Evolutionary conservation across 345 rosid species (phyloP).

Genomic region (Nephelium lappaceum): DNA sequence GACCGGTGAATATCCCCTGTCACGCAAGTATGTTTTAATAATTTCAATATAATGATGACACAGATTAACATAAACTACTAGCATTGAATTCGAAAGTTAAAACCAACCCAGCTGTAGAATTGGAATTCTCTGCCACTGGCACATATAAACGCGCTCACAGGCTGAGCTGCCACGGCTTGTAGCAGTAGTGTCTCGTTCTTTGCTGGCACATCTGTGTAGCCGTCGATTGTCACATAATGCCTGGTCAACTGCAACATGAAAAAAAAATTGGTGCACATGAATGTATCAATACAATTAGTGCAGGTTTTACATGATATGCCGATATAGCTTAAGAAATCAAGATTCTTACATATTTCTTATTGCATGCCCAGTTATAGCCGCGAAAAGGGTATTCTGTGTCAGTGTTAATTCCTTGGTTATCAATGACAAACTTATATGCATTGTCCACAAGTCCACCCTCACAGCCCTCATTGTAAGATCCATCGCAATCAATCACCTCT

Average conservation of each 20-base stretch:
- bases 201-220: slow-evolving; percentile 57
- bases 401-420: slow-evolving; percentile 78
- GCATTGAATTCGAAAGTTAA: slow-evolving; percentile 5
- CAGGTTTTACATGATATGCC: neutral
- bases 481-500: slow-evolving; percentile 84
- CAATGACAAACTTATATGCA: slow-evolving; percentile 68
- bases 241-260: slow-evolving; percentile 52
- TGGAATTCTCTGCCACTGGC: slow-evolving; percentile 93
- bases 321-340: slow-evolving; percentile 2
- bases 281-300: neutral
- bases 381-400: slow-evolving; percentile 81
- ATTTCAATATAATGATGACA: slow-evolving; percentile 1
- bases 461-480: slow-evolving; percentile 64
- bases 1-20: slow-evolving; percentile 87
- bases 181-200: slow-evolving; percentile 57
- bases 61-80: neutral
- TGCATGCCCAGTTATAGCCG: slow-evolving; percentile 56
- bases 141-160: slow-evolving; percentile 94
- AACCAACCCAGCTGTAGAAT: slow-evolving; percentile 74
- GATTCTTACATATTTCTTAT: slow-evolving; percentile 57
- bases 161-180: slow-evolving; percentile 77
- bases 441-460: slow-evolving; percentile 95
- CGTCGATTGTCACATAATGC: slow-evolving; percentile 76
- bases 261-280: neutral
- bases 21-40: slow-evolving; percentile 21